Evolutionary conservation across 306 rosid genomes (phyloP).

Genomic region (Quercus dentata): DNA sequence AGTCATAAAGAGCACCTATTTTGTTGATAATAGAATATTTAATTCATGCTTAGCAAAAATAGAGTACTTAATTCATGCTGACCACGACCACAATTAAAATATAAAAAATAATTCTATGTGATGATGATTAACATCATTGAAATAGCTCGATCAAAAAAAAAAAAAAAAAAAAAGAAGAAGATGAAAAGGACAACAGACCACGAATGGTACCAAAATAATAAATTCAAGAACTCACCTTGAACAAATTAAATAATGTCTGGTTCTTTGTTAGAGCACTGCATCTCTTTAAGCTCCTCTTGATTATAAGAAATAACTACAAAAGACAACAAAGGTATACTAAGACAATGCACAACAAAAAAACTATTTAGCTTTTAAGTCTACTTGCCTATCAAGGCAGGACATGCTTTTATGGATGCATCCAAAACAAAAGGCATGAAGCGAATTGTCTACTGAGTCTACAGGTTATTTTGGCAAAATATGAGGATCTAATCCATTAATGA

Average conservation of each 20-base stretch:
- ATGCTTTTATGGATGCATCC: background rate
- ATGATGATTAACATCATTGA: background rate
- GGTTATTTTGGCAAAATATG: background rate
- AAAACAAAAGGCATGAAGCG: background rate
- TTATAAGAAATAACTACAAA: conserved; percentile 86
- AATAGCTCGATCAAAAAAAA: background rate
- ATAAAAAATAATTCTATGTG: background rate
- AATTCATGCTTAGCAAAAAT: background rate
- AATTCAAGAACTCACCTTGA: conserved; percentile 62
- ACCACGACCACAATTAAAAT: background rate
- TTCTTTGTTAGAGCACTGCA: conserved; percentile 97
- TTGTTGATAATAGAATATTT: background rate
- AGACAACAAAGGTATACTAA: conserved; percentile 26
- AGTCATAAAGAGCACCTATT: background rate
- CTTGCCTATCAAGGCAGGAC: too few relatives aligned
- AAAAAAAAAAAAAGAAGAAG: too few relatives aligned
- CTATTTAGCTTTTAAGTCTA: too few relatives aligned
- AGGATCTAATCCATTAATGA: background rate
- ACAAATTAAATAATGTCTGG: conserved; percentile 85
- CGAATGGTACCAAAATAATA: conserved; percentile 11
- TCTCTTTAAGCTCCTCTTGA: conserved; percentile 97
- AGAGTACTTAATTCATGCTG: background rate
- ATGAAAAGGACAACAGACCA: background rate
- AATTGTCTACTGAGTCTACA: background rate
- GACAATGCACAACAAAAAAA: conserved; percentile 4